Evolutionary conservation across 2,329 filamentous ascomycete genomes (phyloP), one percentile per base, ranked within the genome.

Genomic region (Alternaria sp.): DNA sequence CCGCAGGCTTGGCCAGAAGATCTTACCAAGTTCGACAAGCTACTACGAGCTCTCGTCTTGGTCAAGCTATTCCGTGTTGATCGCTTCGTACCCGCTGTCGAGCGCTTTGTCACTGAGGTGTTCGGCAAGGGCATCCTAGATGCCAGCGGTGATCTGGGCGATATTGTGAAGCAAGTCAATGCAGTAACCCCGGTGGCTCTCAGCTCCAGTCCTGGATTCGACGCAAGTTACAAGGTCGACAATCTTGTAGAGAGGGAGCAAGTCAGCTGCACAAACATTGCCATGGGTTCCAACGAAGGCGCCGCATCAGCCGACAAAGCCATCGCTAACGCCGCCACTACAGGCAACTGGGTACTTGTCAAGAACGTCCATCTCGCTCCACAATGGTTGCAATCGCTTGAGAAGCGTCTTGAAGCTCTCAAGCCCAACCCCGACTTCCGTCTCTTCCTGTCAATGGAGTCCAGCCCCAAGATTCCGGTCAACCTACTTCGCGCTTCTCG

Each of bases 211-310:
- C 93, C 95, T 63, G 96, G 96, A 40, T 99, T 99, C 79, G 96
- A 99, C 81, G 96, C 96, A 57, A 97, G 93, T 78, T 99, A 98
- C 89, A 99, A 99, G 85, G 96, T 99, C 63, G 96, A 99, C 80
- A 93, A 90, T 65, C 86, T 99, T 57, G 96, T 98, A 28, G 93
- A 97, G 80, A 88, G 93, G 69, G 90, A 89, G 79, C 88, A 89
- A 62, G 90, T 93, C 55, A 90, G 88, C 58, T 99, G 96, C 83
- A 94, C 93, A 62, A 97, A 97, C 80, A 97, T 99, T 76, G 96
- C 96, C 73, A 99, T 99, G 96, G 96, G 96, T 76, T 98, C 96
- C 49, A 96, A 96, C 75, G 96, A 99, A 84, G 93, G 93, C 77
- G 85, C 96, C 17, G 90, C 94, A 61, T 96, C 90, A 66, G 96